Conservation (phyloP, 2,329 filamentous ascomycete species). For the Sporothrix dimorphospora region DNA sequence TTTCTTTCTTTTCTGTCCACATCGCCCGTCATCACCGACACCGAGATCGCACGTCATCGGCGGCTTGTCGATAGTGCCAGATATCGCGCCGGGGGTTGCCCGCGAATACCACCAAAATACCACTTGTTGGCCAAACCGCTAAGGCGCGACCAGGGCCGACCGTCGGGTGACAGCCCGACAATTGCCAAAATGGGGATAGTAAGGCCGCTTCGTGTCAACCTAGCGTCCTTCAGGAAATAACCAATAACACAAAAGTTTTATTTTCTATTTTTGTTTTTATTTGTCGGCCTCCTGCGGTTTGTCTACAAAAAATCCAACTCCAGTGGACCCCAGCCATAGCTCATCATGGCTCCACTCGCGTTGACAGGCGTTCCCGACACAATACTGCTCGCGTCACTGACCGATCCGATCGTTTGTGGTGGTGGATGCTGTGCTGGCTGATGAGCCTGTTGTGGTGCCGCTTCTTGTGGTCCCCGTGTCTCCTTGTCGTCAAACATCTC, state of each 20-base stretch:
- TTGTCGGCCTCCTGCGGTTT: neutral
- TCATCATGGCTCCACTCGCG: neutral
- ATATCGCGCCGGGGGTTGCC: constrained; percentile 1
- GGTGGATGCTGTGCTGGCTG: neutral
- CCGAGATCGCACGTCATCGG: neutral
- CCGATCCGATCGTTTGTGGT: neutral
- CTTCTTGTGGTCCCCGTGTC: neutral
- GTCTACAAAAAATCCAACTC: neutral
- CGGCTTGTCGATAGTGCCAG: neutral
- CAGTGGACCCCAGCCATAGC: neutral
- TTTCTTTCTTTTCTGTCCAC: neutral
- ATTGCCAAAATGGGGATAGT: neutral
- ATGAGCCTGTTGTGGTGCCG: neutral
- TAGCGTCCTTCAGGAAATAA: neutral
- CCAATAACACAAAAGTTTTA: neutral
- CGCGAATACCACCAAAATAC: neutral
- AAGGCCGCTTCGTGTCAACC: neutral
- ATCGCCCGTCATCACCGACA: neutral
- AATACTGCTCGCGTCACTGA: neutral
- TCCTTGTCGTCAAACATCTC: constrained; percentile 8
- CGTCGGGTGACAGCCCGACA: neutral
- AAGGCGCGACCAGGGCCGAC: neutral
- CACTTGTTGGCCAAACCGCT: neutral
- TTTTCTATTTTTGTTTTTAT: neutral
- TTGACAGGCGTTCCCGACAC: neutral